Evolutionary conservation across 2,329 filamentous ascomycete genomes (phyloP).

Genomic region (Aspergillus spinulosporus): DNA sequence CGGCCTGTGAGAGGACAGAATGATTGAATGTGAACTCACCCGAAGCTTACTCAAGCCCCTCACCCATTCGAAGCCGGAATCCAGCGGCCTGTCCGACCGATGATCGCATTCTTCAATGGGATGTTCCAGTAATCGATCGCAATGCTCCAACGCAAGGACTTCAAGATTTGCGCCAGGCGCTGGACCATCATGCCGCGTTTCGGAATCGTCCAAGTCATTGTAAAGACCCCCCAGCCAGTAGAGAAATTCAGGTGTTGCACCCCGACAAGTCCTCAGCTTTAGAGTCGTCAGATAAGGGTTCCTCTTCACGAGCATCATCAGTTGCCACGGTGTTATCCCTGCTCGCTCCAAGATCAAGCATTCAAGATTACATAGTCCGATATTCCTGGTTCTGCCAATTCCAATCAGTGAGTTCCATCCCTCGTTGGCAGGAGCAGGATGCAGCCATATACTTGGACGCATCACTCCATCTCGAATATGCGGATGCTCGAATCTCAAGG

Average conservation of each 20-base stretch:
- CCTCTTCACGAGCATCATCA: slow-evolving; percentile 33
- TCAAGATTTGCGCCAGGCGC: slow-evolving; percentile 27
- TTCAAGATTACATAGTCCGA: slow-evolving; percentile 28
- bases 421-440: slow-evolving; percentile 28
- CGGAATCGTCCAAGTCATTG: slow-evolving; percentile 15
- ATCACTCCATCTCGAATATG: slow-evolving; percentile 35
- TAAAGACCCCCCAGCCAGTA: slow-evolving; percentile 34
- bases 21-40: slow-evolving; percentile 18
- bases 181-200: neutral
- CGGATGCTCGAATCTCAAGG: slow-evolving; percentile 37
- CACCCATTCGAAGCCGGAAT: slow-evolving; percentile 32
- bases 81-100: slow-evolving; percentile 14
- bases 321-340: slow-evolving; percentile 37
- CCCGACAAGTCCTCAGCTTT: slow-evolving; percentile 35
- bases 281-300: slow-evolving; percentile 32
- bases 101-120: slow-evolving; percentile 14
- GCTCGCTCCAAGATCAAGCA: slow-evolving; percentile 34
- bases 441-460: slow-evolving; percentile 31
- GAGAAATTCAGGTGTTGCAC: slow-evolving; percentile 36
- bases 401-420: slow-evolving; percentile 37
- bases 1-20: neutral
- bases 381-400: slow-evolving; percentile 25
- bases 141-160: slow-evolving; percentile 33
- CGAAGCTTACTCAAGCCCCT: slow-evolving; percentile 24
- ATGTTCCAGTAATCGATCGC: slow-evolving; percentile 21